Percentiles rank a stretch among this genome's conserved stretches.
Conservation (phyloP, 2,329 filamentous ascomycete genomes). For the Aspergillus sp. region DNA sequence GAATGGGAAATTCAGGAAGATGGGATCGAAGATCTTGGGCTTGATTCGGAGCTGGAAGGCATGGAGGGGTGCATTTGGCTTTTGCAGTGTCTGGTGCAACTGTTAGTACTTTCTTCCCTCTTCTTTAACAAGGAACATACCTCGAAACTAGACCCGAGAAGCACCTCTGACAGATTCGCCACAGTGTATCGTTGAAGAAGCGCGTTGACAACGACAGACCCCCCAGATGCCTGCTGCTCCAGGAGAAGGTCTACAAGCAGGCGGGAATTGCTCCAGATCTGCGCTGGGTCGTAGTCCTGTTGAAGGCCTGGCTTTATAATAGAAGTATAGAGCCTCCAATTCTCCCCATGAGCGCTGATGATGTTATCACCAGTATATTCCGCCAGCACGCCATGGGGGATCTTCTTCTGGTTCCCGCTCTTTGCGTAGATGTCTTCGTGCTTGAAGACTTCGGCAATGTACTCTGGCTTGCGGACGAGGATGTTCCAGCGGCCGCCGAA, state of each 20-base stretch:
- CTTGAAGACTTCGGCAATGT: background rate
- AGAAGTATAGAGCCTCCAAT: background rate
- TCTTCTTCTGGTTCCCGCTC: background rate
- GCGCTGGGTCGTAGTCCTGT: background rate
- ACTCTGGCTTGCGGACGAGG: background rate
- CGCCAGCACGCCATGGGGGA: background rate
- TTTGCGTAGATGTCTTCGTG: background rate
- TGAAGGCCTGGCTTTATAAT: background rate
- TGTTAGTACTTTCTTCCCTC: background rate
- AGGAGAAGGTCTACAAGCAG: no score
- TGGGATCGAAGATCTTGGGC: constrained; percentile 34
- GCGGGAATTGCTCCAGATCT: no score
- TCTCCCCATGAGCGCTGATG: background rate
- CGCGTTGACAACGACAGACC: background rate
- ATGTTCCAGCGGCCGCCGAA: background rate
- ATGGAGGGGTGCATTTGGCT: background rate
- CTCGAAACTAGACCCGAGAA: background rate
- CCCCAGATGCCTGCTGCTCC: background rate
- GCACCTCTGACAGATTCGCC: constrained; percentile 4
- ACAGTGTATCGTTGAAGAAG: constrained; percentile 11
- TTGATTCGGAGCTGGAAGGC: constrained; percentile 21
- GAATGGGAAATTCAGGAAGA: constrained; percentile 37
- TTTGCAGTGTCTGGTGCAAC: background rate
- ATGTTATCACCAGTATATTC: background rate
- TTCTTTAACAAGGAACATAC: background rate